A percentile compares a stretch with the other conserved stretches of the same genome.
Conservation (phyloP, 225 moss, liverwort and hornwort species). For the Climacium dendroides region DNA sequence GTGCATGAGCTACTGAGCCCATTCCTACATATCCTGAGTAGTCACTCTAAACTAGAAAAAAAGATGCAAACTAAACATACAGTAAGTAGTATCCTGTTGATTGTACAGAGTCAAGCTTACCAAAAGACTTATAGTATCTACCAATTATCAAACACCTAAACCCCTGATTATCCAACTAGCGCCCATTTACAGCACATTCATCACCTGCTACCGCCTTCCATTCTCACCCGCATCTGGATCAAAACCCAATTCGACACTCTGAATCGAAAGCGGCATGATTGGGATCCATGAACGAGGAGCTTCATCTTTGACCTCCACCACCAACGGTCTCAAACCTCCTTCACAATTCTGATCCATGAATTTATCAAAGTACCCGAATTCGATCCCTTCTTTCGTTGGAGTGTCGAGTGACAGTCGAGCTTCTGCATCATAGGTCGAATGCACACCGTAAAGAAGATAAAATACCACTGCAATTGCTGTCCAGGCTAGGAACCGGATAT, state of each 20-base stretch:
- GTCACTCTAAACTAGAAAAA: background rate
- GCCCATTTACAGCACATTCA: background rate
- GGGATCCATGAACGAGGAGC: background rate
- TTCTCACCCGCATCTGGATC: background rate
- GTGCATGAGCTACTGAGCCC: background rate
- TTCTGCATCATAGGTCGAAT: conserved; percentile 69
- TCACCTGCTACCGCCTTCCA: background rate
- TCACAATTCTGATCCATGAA: background rate
- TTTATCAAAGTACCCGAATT: background rate
- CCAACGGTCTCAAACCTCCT: background rate
- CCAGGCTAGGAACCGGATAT: conserved; percentile 65
- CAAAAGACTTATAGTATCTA: background rate
- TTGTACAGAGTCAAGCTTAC: background rate
- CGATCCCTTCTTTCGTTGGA: conserved; percentile 1
- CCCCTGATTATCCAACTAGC: background rate
- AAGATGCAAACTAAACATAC: background rate
- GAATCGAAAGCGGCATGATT: background rate
- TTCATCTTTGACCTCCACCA: background rate
- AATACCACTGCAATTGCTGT: conserved; percentile 45
- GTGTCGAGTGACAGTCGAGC: background rate
- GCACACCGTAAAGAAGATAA: conserved; percentile 80
- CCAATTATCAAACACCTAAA: background rate
- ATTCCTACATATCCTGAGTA: background rate
- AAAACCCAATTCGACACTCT: background rate
- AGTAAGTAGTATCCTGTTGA: background rate